A percentile compares a stretch with the other conserved stretches of the same genome.
Evolutionary conservation across 2,329 filamentous ascomycete genomes (phyloP).

Genomic region (Coleophoma eucalyptorum): DNA sequence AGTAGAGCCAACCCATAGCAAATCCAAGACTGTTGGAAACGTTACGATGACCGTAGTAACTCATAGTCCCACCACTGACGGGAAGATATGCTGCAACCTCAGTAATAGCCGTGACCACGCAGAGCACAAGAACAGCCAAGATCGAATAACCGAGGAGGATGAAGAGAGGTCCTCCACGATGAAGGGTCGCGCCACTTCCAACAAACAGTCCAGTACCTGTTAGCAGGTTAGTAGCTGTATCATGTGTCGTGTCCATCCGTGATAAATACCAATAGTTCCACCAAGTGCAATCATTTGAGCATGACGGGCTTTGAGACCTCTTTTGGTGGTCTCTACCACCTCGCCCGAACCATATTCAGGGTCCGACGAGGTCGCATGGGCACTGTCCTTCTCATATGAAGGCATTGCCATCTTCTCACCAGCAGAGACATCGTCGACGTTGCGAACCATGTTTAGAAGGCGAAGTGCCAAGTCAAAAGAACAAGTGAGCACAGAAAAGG

Average conservation of each 20-base stretch:
- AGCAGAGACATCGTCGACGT: background rate
- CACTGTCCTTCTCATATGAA: background rate
- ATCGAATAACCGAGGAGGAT: constrained; percentile 39
- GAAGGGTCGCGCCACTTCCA: constrained; percentile 39
- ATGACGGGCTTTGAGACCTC: constrained; percentile 26
- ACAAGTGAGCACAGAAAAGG: background rate
- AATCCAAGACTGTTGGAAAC: constrained; percentile 40
- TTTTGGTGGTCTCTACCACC: constrained; percentile 12
- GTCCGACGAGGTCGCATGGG: background rate
- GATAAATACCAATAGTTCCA: constrained; percentile 36
- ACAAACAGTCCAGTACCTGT: constrained; percentile 34
- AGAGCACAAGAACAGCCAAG: constrained; percentile 39
- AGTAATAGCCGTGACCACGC: constrained; percentile 44
- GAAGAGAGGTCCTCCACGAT: constrained; percentile 38
- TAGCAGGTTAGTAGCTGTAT: too few species aligned
- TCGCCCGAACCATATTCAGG: background rate
- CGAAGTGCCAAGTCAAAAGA: background rate
- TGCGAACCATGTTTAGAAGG: background rate
- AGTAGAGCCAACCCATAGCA: constrained; percentile 36
- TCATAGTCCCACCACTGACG: constrained; percentile 44
- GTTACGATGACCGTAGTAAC: constrained; percentile 41
- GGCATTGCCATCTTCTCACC: background rate
- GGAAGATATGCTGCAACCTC: constrained; percentile 62
- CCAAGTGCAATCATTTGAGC: constrained; percentile 26
- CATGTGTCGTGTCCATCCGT: too few species aligned